Percentiles rank a stretch among this genome's conserved stretches.
phyloP scores from a whole-genome alignment of 176 grass and related monocot genomes.

The Cenchrus fungigraminus region DNA sequence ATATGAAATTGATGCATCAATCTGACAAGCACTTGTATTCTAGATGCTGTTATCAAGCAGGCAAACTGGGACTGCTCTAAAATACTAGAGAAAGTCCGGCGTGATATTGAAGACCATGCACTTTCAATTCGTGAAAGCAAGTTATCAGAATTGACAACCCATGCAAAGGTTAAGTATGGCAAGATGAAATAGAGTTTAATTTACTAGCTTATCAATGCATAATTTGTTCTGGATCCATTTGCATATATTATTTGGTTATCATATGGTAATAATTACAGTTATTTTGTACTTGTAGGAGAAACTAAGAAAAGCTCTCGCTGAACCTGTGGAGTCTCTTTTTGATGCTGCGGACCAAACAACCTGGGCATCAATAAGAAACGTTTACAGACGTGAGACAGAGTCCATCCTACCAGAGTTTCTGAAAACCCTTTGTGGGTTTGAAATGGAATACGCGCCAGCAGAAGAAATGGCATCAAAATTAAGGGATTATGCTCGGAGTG shows the following conservation, averaged over 20 bases:
- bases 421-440: conserved; percentile 76
- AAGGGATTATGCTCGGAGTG: conserved; percentile 63
- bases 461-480: conserved; percentile 68
- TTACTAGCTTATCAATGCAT: conserved; percentile 15
- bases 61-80: conserved; percentile 78
- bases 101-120: conserved; percentile 79
- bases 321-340: conserved; percentile 91
- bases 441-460: conserved; percentile 60
- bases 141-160: conserved; percentile 63
- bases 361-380: conserved; percentile 76
- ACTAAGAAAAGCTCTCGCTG: conserved; percentile 79
- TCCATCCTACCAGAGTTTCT: conserved; percentile 59
- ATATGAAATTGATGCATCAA: background rate
- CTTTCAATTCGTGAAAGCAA: conserved; percentile 58
- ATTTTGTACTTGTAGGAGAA: conserved; percentile 49
- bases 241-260: conserved; percentile 3
- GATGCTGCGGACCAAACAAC: conserved; percentile 74
- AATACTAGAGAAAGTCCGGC: conserved; percentile 73
- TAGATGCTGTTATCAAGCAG: conserved; percentile 71
- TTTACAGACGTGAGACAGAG: conserved; percentile 70
- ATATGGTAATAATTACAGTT: conserved; percentile 19
- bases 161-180: conserved; percentile 66
- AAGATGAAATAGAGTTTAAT: conserved; percentile 29
- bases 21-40: conserved; percentile 40
- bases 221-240: conserved; percentile 13